phyloP scores from a whole-genome alignment of 441 rosid species.

The Viola pubescens region DNA sequence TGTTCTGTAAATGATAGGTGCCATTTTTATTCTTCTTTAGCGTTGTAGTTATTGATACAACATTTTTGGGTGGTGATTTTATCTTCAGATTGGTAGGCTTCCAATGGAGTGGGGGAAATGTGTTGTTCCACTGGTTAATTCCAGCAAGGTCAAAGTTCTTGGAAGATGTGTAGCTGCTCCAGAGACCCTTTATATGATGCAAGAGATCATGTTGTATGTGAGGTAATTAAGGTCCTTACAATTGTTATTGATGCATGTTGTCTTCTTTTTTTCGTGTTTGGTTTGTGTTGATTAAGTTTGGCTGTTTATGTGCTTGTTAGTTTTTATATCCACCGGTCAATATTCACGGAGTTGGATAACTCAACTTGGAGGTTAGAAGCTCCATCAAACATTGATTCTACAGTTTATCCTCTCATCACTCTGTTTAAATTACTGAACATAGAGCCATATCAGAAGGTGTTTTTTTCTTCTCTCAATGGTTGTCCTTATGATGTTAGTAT shows the following conservation, averaged over 20 bases:
- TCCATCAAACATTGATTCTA: constrained; percentile 34
- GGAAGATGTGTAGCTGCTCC: constrained; percentile 60
- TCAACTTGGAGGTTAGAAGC: constrained; percentile 51
- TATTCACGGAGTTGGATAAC: constrained; percentile 18
- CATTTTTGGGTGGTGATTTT: background rate
- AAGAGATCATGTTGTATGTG: constrained; percentile 2
- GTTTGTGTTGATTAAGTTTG: background rate
- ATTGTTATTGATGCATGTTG: background rate
- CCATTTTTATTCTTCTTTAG: background rate
- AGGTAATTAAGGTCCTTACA: background rate
- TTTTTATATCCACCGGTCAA: background rate
- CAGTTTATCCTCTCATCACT: constrained; percentile 41
- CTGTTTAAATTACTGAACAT: constrained; percentile 44
- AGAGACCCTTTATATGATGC: background rate
- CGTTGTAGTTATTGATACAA: background rate
- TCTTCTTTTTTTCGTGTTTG: background rate
- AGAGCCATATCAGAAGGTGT: constrained; percentile 46
- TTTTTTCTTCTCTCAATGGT: background rate
- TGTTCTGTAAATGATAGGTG: too few species aligned
- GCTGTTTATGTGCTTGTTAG: background rate
- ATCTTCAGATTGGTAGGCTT: constrained; percentile 53
- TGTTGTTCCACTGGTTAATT: constrained; percentile 40
- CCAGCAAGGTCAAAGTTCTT: constrained; percentile 40
- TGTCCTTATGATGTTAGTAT: background rate
- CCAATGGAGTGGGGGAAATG: constrained; percentile 68